Percentiles rank a stretch among this genome's conserved stretches.
Evolutionary conservation across 768 basidiomycete species (phyloP).

Genomic region (Suillus plorans): DNA sequence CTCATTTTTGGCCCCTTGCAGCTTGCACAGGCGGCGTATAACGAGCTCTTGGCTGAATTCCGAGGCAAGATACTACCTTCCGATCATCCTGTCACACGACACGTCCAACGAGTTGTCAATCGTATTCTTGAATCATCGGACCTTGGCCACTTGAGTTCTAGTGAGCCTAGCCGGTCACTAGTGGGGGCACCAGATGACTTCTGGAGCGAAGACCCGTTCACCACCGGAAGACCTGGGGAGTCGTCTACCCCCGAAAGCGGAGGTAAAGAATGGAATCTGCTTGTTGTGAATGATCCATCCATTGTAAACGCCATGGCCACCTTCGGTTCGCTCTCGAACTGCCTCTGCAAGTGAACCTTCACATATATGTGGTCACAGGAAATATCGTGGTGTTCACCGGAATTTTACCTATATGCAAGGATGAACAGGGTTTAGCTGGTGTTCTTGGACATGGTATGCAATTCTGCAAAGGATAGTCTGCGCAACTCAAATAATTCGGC

Average conservation of each 20-base stretch:
- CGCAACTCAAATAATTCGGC: slow-evolving; percentile 6
- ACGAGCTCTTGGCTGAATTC: slow-evolving; percentile 52
- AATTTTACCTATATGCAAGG: slow-evolving; percentile 72
- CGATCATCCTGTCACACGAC: slow-evolving; percentile 60
- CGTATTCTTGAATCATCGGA: slow-evolving; percentile 70
- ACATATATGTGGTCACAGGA: slow-evolving; percentile 37
- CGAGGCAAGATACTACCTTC: slow-evolving; percentile 57
- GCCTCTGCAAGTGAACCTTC: neutral
- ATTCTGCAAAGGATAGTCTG: neutral
- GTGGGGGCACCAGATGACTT: slow-evolving; percentile 14
- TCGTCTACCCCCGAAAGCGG: slow-evolving; percentile 17
- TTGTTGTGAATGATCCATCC: slow-evolving; percentile 73
- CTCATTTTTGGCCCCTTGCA: slow-evolving; percentile 16
- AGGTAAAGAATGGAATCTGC: slow-evolving; percentile 58
- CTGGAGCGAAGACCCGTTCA: slow-evolving; percentile 24
- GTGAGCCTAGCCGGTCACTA: slow-evolving; percentile 6
- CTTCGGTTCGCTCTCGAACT: slow-evolving; percentile 47
- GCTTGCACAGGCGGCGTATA: slow-evolving; percentile 43
- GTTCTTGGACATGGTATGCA: slow-evolving; percentile 77
- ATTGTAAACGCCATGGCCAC: slow-evolving; percentile 77
- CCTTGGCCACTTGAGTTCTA: slow-evolving; percentile 55
- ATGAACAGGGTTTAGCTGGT: slow-evolving; percentile 81
- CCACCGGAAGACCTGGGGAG: slow-evolving; percentile 5
- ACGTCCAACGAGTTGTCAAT: slow-evolving; percentile 69
- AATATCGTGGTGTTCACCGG: slow-evolving; percentile 88